Base-by-base conservation (phyloP, 164 flowering plant genomes). In the Paratinospora sagittata region DNA sequence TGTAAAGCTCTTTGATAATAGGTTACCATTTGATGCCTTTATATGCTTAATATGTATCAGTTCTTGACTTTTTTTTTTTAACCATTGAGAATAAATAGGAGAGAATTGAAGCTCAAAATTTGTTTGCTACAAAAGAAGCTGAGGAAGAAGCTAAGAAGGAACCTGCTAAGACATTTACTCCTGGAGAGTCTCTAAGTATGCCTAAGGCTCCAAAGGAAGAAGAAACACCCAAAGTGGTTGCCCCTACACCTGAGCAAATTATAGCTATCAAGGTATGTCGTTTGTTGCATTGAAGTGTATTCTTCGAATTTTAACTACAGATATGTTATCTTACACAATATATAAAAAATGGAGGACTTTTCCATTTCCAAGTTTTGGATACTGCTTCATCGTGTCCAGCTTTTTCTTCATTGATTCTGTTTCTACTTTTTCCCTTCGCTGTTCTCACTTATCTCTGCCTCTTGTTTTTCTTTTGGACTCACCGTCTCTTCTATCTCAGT, bases 171-270 rank as follows among this genome's bases (percentile, higher is more conserved):
- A 82, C 85, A 47, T 74, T 84, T 73, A 78, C 79, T 17, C 89
- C 90, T 57, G 90, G 74, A 47, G 96, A 92, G 80, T 78, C 81
- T 74, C 82, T 78, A 17, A 77, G 70, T 68, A 81, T 66, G 70
- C 34, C 76, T 27, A 93, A 88, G 81, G 78, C 52, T 75, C 73
- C 79, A 55, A 89, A 85, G 79, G 89, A 90, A 73, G 84, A 82
- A 27, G 78, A 77, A 69, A 65, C 78, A 68, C 85, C 92, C 27
- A 89, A 88, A 80, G 82, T 80, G 39, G 84, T 79, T 78, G 95
- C 88, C 23, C 99, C 99, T 1, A 93, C 98, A 37, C 95, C 97
- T 8, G 97, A 96, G 82, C 98, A 96, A 84, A 89, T 96, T 76
- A 81, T 88, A 68, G 99, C 98, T 62, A 93, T 96, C 66, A 91